A percentile compares a stretch with the other conserved stretches of the same genome.
phyloP scores from a whole-genome alignment of 176 grass and related monocot species.

The Bothriochloa decipiens region DNA sequence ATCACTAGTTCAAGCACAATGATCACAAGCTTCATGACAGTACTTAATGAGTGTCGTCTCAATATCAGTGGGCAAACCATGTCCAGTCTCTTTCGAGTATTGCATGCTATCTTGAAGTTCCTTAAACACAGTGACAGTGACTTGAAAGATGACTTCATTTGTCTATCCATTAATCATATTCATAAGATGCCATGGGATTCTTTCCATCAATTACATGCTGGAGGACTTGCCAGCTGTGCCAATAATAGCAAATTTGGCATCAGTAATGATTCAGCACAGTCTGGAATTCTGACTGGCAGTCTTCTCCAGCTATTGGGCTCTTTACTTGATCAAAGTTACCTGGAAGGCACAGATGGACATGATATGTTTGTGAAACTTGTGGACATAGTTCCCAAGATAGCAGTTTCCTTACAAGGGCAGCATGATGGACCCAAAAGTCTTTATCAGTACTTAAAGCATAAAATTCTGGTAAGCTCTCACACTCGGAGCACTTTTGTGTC shows the following conservation, averaged over 20 bases:
- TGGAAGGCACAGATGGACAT: slow-evolving; percentile 38
- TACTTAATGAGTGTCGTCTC: slow-evolving; percentile 45
- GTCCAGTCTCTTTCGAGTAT: slow-evolving; percentile 60
- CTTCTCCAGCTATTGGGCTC: slow-evolving; percentile 87
- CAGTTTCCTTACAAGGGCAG: slow-evolving; percentile 51
- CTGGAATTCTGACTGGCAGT: slow-evolving; percentile 54
- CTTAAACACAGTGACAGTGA: slow-evolving; percentile 58
- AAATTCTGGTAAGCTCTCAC: slow-evolving; percentile 60
- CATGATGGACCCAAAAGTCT: slow-evolving; percentile 42
- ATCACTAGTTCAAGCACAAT: slow-evolving; percentile 35
- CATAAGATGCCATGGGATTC: slow-evolving; percentile 60
- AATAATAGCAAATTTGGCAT: slow-evolving; percentile 25
- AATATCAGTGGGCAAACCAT: slow-evolving; percentile 46
- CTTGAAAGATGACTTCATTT: slow-evolving; percentile 58
- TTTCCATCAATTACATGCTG: slow-evolving; percentile 42
- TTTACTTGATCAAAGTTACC: slow-evolving; percentile 61
- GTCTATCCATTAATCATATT: slow-evolving; percentile 60
- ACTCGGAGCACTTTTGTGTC: slow-evolving; percentile 7
- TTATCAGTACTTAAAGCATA: slow-evolving; percentile 70
- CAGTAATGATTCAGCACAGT: slow-evolving; percentile 35
- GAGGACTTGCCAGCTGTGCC: slow-evolving; percentile 19
- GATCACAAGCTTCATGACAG: slow-evolving; percentile 51
- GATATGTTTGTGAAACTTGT: slow-evolving; percentile 54
- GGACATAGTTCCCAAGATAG: slow-evolving; percentile 64
- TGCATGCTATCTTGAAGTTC: slow-evolving; percentile 72